Percentiles rank a stretch among this genome's conserved stretches.
phyloP scores from a whole-genome alignment of 441 rosid species.

The Croton setiger region DNA sequence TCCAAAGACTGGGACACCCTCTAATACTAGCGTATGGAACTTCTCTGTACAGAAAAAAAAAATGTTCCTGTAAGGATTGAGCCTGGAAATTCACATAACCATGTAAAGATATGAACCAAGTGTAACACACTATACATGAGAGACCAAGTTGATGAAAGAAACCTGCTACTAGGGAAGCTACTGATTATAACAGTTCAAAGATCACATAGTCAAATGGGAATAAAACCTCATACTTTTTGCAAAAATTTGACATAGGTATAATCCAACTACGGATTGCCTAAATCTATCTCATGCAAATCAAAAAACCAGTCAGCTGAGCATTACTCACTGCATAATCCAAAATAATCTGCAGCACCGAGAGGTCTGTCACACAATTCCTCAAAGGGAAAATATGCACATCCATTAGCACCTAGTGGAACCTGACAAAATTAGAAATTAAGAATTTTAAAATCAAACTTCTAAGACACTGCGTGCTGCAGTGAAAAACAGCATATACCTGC shows the following conservation, averaged over 20 bases:
- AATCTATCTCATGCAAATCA: conserved; percentile 7
- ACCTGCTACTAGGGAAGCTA: background rate
- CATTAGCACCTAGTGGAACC: conserved; percentile 84
- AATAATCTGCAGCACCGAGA: conserved; percentile 97
- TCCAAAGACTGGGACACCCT: conserved; percentile 80
- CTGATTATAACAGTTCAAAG: background rate
- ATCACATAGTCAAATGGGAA: background rate
- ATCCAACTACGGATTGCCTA: background rate
- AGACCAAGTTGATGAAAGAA: background rate
- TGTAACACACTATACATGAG: conserved; percentile 5
- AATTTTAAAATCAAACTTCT: conserved; percentile 8
- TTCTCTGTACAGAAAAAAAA: conserved; percentile 53
- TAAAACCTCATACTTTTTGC: background rate
- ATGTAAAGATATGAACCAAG: background rate
- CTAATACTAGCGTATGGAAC: conserved; percentile 87
- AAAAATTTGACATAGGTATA: conserved; percentile 2
- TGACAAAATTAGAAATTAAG: conserved; percentile 27
- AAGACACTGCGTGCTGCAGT: background rate
- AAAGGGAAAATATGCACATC: conserved; percentile 86
- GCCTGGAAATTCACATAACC: background rate
- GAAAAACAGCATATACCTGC: conserved; percentile 43
- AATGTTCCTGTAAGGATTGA: conserved; percentile 9
- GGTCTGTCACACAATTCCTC: conserved; percentile 92
- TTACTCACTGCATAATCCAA: conserved; percentile 90
- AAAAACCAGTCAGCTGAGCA: conserved; percentile 9